Evolutionary conservation across 345 rosid genomes (phyloP), one percentile per base, ranked within the genome.

Genomic region (Erysimum cheiranthoides): DNA sequence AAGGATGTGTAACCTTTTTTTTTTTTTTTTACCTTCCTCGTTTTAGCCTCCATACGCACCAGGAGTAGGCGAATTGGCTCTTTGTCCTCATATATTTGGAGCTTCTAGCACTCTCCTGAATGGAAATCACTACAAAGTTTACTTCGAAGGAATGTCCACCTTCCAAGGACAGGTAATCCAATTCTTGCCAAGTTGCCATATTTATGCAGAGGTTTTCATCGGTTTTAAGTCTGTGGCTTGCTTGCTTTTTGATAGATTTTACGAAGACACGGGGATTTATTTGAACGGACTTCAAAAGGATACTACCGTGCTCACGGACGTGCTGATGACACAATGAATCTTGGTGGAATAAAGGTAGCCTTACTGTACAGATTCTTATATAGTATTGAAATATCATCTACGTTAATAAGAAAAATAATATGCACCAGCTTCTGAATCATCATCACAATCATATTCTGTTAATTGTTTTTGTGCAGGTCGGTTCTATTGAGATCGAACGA

Each of bases 321-420:
- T 52, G 86, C 99, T 49, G 97, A 95, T 85, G 99, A 95, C 78
- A 89, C 97, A 14, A 92, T 95, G 99, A 95, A 95, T 81, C 87
- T 95, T 30, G 99, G 99, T 40, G 97, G 99, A 34, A 90, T 95
- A 72, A 95, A 92, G 97, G 99, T 95, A 83, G 36, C 66, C 67
- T 28, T 59, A 47, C 52, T 62, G 10, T 46, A 70, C 10, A 59
- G 5, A 58, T 46, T 58, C 47, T 21, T 59, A 42, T 60, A 2
- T 45, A 25, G 28, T 17, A 4, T 30, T 16, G 51, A 27, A 27
- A 11, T 3, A 40, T 43, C 28, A 30, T 58, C 34, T 18, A 36
- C 36, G 47, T 14, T 28, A 7, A 56, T 64, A 38, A 62, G 5
- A 47, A 3, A 71, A 36, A 8, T 31, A 3, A 71, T 49, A 8